A percentile compares a stretch with the other conserved stretches of the same genome.
Conservation (phyloP, 495 filamentous ascomycete genomes). For the Xeromyces bisporus region DNA sequence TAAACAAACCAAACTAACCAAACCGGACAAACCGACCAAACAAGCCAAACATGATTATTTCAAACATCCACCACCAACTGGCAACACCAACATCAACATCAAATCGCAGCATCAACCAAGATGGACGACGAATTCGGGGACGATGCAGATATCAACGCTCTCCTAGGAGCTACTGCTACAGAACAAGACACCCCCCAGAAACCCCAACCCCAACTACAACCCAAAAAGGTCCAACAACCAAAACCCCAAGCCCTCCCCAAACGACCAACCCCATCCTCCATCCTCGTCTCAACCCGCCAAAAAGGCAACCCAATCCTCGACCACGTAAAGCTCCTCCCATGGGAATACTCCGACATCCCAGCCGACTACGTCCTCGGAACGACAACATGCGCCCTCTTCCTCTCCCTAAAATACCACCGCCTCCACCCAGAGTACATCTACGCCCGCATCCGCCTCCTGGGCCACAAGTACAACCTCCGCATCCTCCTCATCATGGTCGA, state of each 20-base stretch:
- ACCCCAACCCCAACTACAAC: conserved; percentile 3
- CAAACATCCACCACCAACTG: background rate
- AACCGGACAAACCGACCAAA: too few relatives aligned
- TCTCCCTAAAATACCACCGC: conserved; percentile 93
- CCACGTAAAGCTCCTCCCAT: conserved; percentile 63
- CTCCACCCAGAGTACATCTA: conserved; percentile 97
- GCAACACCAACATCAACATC: conserved; percentile 10
- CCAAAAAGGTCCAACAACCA: conserved; percentile 59
- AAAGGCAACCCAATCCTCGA: conserved; percentile 91
- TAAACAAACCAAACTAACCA: too few relatives aligned
- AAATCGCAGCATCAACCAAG: conserved; percentile 1
- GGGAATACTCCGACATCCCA: conserved; percentile 92
- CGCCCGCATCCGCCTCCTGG: conserved; percentile 64
- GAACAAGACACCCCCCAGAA: conserved; percentile 10
- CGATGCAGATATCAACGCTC: conserved; percentile 39
- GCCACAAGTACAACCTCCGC: conserved; percentile 67
- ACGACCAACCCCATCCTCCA: conserved; percentile 53
- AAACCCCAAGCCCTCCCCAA: conserved; percentile 65
- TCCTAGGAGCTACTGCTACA: conserved; percentile 15
- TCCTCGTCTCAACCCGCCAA: conserved; percentile 71
- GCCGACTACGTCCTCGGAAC: conserved; percentile 80
- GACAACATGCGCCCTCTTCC: conserved; percentile 82
- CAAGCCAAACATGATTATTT: background rate
- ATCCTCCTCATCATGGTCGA: conserved; percentile 83
- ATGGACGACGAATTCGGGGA: conserved; percentile 47